These are phyloP conservation scores for Cadophora gregata DNA, from an alignment of 2,329 filamentous ascomycete species.

Conservation along the genomic window DNA sequence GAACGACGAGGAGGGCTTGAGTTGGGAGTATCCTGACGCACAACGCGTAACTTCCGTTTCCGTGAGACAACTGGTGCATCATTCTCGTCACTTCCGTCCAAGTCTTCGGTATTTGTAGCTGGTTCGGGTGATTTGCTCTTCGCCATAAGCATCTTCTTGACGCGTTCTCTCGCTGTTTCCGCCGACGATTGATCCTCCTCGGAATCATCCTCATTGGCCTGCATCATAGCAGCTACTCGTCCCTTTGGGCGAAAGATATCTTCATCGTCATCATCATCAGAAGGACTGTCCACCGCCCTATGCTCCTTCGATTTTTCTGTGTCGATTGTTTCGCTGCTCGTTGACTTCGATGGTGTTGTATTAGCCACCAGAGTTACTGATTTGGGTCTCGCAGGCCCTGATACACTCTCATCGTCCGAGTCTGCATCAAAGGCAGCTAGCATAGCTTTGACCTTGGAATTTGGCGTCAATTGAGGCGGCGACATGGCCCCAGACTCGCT, in stretches of 20 bases:
- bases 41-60: conserved; percentile 39
- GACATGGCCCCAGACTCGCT: conserved; percentile 52
- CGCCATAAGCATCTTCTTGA: conserved; percentile 51
- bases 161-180: conserved; percentile 48
- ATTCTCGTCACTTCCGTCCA: conserved; percentile 43
- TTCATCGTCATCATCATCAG: conserved; percentile 54
- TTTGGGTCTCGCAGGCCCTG: conserved; percentile 34
- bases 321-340: conserved; percentile 10
- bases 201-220: conserved; percentile 44
- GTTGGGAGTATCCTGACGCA: conserved; percentile 35
- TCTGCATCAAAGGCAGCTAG: conserved; percentile 58
- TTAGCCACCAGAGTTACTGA: conserved; percentile 28
- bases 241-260: conserved; percentile 63
- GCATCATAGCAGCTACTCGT: conserved; percentile 69
- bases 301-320: conserved; percentile 13
- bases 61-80: conserved; percentile 35
- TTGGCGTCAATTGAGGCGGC: conserved; percentile 52
- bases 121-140: conserved; percentile 42
- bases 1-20: conserved; percentile 31
- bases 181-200: conserved; percentile 30
- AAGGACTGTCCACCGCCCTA: conserved; percentile 18
- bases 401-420: conserved; percentile 48
- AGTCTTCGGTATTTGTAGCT: conserved; percentile 43
- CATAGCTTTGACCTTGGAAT: conserved; percentile 60
- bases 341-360: conserved; percentile 24